Conservation (phyloP, 495 filamentous ascomycete genomes). For the Evansstolkia leycettana region DNA sequence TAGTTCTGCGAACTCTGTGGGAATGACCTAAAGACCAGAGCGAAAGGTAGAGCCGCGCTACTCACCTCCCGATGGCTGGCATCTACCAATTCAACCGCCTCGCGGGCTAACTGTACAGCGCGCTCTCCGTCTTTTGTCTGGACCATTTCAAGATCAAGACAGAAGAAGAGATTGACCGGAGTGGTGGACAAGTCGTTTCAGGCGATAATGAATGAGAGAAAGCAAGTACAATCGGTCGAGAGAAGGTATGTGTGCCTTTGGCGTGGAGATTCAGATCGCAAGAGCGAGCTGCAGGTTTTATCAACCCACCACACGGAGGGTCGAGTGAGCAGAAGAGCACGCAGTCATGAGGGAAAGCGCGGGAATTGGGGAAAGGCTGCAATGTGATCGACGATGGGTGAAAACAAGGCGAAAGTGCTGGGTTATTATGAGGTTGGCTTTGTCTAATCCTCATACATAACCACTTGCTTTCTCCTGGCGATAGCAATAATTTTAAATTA, state of each 20-base stretch:
- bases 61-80: constrained; percentile 37
- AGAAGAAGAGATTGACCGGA: constrained; percentile 5
- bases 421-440: neutral
- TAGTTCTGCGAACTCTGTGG: neutral
- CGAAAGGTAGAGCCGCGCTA: neutral
- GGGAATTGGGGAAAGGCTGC: neutral
- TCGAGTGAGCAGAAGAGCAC: constrained; percentile 7
- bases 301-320: constrained; percentile 9
- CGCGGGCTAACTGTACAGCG: constrained; percentile 34
- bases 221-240: constrained; percentile 1
- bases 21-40: too few relatives aligned
- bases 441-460: neutral
- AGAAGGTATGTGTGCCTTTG: constrained; percentile 5
- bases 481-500: too few relatives aligned
- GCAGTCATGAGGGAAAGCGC: constrained; percentile 9
- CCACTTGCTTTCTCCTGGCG: neutral
- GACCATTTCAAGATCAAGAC: constrained; percentile 32
- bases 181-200: constrained; percentile 2
- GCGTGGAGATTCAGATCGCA: too few relatives aligned
- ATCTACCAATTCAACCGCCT: constrained; percentile 38
- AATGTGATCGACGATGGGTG: constrained; percentile 1
- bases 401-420: too few relatives aligned
- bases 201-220: neutral
- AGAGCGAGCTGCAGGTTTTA: too few relatives aligned
- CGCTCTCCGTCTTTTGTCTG: constrained; percentile 34